Evolutionary conservation across 2,329 filamentous ascomycete species (phyloP).

Genomic region (Fusarium armeniacum): DNA sequence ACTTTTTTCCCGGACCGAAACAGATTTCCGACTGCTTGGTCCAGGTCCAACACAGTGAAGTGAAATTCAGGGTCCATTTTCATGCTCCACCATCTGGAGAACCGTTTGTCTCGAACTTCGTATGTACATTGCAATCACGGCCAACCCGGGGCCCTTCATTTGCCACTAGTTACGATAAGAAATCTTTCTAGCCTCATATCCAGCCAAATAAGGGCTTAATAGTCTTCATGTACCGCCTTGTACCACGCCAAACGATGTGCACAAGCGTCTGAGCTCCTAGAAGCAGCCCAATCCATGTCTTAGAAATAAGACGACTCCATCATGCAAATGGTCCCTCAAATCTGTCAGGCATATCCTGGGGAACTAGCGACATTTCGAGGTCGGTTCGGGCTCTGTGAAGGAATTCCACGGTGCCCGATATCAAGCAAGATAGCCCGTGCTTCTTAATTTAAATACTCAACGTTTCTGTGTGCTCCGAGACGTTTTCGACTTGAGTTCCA

Average conservation of each 20-base stretch:
- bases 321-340: slow-evolving; percentile 20
- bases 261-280: slow-evolving; percentile 11
- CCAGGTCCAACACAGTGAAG: not conserved
- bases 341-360: slow-evolving; percentile 36
- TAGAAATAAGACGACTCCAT: slow-evolving; percentile 27
- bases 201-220: slow-evolving; percentile 9
- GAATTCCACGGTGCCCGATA: slow-evolving; percentile 3
- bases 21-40: slow-evolving; percentile 11
- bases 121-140: slow-evolving; percentile 3
- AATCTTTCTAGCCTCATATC: slow-evolving; percentile 30
- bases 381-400: slow-evolving; percentile 13
- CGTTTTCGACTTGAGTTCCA: slow-evolving; percentile 22
- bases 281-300: slow-evolving; percentile 26
- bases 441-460: slow-evolving; percentile 3
- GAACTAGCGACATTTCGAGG: slow-evolving; percentile 4
- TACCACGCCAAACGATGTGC: slow-evolving; percentile 30
- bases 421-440: slow-evolving; percentile 32
- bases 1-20: slow-evolving; percentile 38
- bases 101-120: slow-evolving; percentile 10
- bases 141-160: slow-evolving; percentile 11
- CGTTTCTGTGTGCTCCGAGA: slow-evolving; percentile 8
- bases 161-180: slow-evolving; percentile 17
- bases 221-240: slow-evolving; percentile 34
- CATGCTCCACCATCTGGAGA: slow-evolving; percentile 26
- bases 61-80: slow-evolving; percentile 36